Evolutionary conservation across 2,329 filamentous ascomycete genomes (phyloP).

Genomic region (Fusarium sarcochroum): DNA sequence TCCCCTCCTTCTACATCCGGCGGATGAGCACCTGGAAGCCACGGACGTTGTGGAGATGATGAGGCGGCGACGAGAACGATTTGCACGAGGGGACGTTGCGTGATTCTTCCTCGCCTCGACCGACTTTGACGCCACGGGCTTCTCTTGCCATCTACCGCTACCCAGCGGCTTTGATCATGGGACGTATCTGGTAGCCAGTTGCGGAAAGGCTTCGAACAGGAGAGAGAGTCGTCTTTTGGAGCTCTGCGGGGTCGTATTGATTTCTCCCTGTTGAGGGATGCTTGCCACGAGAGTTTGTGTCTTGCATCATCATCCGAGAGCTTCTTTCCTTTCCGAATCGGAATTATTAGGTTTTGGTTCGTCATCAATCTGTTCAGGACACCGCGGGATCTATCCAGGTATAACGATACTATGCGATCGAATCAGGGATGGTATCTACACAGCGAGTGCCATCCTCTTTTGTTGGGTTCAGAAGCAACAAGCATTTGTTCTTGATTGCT

Average conservation of each 20-base stretch:
- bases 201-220: not conserved
- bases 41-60: constrained; percentile 20
- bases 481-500: not conserved
- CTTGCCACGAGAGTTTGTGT: not conserved
- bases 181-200: not conserved
- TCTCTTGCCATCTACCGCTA: constrained; percentile 1
- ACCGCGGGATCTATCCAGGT: not conserved
- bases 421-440: not conserved
- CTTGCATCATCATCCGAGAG: not conserved
- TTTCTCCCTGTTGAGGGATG: not conserved
- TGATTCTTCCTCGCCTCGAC: not conserved
- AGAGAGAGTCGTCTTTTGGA: not conserved
- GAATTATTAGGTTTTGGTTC: not conserved
- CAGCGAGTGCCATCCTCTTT: not conserved
- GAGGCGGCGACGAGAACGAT: not conserved
- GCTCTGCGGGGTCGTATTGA: not conserved
- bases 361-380: not conserved
- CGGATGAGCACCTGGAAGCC: not conserved
- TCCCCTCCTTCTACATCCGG: constrained; percentile 30
- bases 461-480: not conserved
- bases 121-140: constrained; percentile 24
- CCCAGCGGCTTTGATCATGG: not conserved
- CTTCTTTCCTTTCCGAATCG: not conserved
- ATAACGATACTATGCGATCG: not conserved
- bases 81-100: not conserved